Percentiles rank a stretch among this genome's conserved stretches.
Conservation (phyloP, 2,329 filamentous ascomycete species). For the Cladosporium halotolerans region DNA sequence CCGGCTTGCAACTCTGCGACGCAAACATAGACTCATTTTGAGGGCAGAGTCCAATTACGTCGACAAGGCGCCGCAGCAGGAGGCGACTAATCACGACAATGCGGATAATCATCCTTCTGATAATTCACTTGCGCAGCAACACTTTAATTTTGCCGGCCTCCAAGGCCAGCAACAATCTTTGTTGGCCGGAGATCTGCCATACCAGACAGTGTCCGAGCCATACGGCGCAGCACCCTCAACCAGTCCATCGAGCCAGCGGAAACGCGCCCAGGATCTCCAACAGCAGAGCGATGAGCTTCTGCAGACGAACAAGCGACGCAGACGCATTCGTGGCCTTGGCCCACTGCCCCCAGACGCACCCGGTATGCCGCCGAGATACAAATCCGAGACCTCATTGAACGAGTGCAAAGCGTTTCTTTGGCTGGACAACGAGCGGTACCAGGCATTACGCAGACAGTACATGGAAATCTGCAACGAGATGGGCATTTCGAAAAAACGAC, state of each 20-base stretch:
- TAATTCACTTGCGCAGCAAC: background rate
- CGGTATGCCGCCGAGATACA: constrained; percentile 61
- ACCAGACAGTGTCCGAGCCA: background rate
- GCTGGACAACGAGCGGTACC: constrained; percentile 59
- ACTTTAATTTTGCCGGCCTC: background rate
- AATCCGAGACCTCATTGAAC: constrained; percentile 75
- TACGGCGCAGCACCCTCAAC: background rate
- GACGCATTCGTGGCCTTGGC: constrained; percentile 62
- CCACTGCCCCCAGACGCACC: constrained; percentile 62
- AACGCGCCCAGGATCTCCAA: constrained; percentile 18
- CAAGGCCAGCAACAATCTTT: background rate
- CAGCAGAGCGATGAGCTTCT: constrained; percentile 54
- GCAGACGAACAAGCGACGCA: constrained; percentile 59
- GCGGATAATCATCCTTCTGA: background rate
- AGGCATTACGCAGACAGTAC: constrained; percentile 59
- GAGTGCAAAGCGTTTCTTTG: constrained; percentile 66
- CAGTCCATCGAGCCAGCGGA: background rate
- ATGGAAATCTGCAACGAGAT: constrained; percentile 62
- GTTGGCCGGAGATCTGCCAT: background rate
- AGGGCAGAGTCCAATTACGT: constrained; percentile 13
- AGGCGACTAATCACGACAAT: background rate
- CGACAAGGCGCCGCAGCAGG: constrained; percentile 11
- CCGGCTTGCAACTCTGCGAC: constrained; percentile 1
- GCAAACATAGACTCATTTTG: constrained; percentile 8
- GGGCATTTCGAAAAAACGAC: constrained; percentile 67